Conservation (phyloP, 495 filamentous ascomycete species). For the Coniosporium apollinis region DNA sequence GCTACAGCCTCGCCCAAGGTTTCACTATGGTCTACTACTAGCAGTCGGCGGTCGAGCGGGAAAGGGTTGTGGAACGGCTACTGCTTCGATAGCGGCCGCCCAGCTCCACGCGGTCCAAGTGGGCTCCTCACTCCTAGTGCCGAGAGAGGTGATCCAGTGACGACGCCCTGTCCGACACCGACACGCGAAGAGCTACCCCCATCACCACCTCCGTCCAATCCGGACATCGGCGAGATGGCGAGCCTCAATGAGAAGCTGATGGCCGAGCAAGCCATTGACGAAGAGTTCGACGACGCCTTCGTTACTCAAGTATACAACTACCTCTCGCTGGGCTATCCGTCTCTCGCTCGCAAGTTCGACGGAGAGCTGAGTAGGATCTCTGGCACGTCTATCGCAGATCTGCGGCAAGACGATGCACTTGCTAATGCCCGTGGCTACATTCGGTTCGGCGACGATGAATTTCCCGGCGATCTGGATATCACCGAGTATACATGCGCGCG, state of each 20-base stretch:
- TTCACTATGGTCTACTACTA: constrained; percentile 8
- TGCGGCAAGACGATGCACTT: constrained; percentile 53
- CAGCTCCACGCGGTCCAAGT: constrained; percentile 12
- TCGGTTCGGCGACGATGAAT: constrained; percentile 32
- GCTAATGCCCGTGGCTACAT: constrained; percentile 51
- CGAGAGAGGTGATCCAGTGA: constrained; percentile 4
- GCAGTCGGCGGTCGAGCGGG: constrained; percentile 7
- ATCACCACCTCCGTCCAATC: constrained; percentile 13
- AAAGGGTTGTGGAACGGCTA: constrained; percentile 26
- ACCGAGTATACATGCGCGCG: constrained; percentile 39
- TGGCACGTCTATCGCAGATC: constrained; percentile 41
- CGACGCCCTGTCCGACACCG: background rate
- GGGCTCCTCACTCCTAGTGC: constrained; percentile 21
- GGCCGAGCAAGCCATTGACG: constrained; percentile 29
- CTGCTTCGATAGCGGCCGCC: constrained; percentile 15
- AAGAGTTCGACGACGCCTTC: constrained; percentile 68
- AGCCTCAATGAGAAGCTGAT: constrained; percentile 29
- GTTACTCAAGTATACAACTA: constrained; percentile 95
- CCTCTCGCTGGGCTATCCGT: constrained; percentile 76
- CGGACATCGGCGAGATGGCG: constrained; percentile 6
- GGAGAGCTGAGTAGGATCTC: constrained; percentile 66
- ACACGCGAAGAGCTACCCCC: constrained; percentile 8
- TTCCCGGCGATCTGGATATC: constrained; percentile 18
- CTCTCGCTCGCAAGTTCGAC: constrained; percentile 66
- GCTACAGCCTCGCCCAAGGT: background rate